Percentiles rank a stretch among this genome's conserved stretches.
Evolutionary conservation across 2,329 filamentous ascomycete species (phyloP).

Genomic region (Curvularia sp.): DNA sequence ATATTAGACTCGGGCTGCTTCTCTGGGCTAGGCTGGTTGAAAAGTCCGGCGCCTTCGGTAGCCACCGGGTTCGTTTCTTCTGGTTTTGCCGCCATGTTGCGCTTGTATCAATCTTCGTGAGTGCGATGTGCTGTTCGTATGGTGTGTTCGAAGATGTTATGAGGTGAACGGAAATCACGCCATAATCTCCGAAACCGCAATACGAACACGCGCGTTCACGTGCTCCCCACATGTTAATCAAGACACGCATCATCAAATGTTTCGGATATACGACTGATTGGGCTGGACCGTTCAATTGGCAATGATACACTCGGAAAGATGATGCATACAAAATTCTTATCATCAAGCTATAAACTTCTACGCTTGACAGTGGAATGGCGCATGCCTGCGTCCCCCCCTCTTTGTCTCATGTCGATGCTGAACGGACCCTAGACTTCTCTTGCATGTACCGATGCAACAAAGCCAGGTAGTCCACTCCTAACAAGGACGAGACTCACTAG

Average conservation of each 20-base stretch:
- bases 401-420: background rate
- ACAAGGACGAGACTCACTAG: background rate
- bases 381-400: background rate
- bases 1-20: conserved; percentile 26
- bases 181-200: conserved; percentile 21
- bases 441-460: background rate
- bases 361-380: background rate
- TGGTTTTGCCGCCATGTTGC: conserved; percentile 29
- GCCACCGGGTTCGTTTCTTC: conserved; percentile 25
- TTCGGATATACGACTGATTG: background rate
- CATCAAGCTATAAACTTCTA: background rate
- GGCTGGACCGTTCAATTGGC: background rate
- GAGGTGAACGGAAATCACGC: conserved; percentile 16
- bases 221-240: conserved; percentile 8
- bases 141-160: conserved; percentile 14
- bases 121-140: conserved; percentile 6
- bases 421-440: background rate
- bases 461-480: background rate
- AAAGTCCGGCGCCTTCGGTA: conserved; percentile 23
- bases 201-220: conserved; percentile 23
- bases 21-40: conserved; percentile 20
- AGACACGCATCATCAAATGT: background rate
- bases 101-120: background rate
- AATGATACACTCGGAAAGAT: background rate
- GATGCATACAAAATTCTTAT: background rate